Evolutionary conservation across 140 eudicot genomes (phyloP).

Genomic region (Senecio squalidus): DNA sequence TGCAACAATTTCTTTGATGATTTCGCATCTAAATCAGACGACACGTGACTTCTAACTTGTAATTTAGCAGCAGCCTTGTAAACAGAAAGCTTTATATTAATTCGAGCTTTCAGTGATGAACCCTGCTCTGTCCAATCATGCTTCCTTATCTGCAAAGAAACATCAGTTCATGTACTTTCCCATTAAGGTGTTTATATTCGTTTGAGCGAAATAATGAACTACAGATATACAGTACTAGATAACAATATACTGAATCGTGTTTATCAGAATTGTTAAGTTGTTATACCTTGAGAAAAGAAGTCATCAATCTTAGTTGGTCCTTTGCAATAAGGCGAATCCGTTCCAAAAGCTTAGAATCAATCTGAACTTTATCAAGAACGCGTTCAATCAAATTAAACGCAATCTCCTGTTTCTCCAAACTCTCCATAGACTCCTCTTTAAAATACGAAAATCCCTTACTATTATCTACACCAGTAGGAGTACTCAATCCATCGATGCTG

Average conservation of each 20-base stretch:
- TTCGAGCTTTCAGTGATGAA: constrained; percentile 58
- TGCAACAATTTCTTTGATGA: constrained; percentile 75
- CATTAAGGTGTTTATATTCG: neutral
- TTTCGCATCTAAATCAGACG: constrained; percentile 67
- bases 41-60: constrained; percentile 50
- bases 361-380: constrained; percentile 49
- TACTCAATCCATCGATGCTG: constrained; percentile 30
- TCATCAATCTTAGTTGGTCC: constrained; percentile 67
- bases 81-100: constrained; percentile 70
- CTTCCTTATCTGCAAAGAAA: constrained; percentile 77
- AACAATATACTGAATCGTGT: neutral
- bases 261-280: neutral
- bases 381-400: constrained; percentile 64
- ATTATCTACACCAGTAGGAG: constrained; percentile 25
- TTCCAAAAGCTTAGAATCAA: constrained; percentile 67
- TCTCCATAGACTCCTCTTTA: constrained; percentile 71
- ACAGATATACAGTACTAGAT: neutral
- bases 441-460: constrained; percentile 28
- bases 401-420: constrained; percentile 74
- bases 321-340: constrained; percentile 63
- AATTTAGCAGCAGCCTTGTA: constrained; percentile 70
- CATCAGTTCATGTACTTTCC: constrained; percentile 15
- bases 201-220: neutral
- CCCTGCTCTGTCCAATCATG: constrained; percentile 88
- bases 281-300: constrained; percentile 69